Base-by-base conservation (phyloP, 768 basidiomycete genomes). In the Thelephora aurantiotincta region DNA sequence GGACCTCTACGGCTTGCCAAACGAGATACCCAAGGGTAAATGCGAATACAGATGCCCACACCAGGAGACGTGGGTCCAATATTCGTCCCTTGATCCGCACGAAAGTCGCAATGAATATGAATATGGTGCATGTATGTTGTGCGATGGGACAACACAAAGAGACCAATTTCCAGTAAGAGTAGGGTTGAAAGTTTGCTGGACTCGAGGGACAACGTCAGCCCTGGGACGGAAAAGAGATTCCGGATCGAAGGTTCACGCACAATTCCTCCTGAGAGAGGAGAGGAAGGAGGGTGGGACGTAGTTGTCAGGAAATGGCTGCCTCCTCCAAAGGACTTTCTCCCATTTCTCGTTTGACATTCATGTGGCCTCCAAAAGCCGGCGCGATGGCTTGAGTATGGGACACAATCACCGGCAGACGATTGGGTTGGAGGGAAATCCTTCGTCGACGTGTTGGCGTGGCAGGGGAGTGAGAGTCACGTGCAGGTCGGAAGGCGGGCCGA, bases 81-180 rank as follows among this genome's bases (percentile, higher is more conserved):
- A 66, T 60, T 33, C 69, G 66, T 57, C 78, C 74, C 52, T 78
- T 75, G 18, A 93, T 70, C 44, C 73, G 70, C 43, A 80, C 75
- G 63, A 94, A 97, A 53, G 85, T 70, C 18, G 80, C 74, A 33
- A 96, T 65, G 65, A 96, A 92, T 44, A 86, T 65, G 61, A 86
- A 83, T 46, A 88, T 81, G 30, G 78, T 76, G 9, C 81, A 77
- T 36, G 93, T 63, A 60, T 93, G 90, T 59, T 93, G 89, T 20
- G 85, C 85, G 52, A 97, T 77, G 2, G 87, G 70, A 51, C 75
- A 83, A 19, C 82, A 75, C 6, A 79, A 68, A 35, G 77, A 55
- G 14, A 89, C 82, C 37, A 92, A 62, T 14, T 77, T 72, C 72
- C 76, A 75, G 57, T 89, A 88, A 6, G 76, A 75, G 59, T 90